phyloP scores from a whole-genome alignment of 495 filamentous ascomycete species.

The Hyaloscypha hepaticicola region DNA sequence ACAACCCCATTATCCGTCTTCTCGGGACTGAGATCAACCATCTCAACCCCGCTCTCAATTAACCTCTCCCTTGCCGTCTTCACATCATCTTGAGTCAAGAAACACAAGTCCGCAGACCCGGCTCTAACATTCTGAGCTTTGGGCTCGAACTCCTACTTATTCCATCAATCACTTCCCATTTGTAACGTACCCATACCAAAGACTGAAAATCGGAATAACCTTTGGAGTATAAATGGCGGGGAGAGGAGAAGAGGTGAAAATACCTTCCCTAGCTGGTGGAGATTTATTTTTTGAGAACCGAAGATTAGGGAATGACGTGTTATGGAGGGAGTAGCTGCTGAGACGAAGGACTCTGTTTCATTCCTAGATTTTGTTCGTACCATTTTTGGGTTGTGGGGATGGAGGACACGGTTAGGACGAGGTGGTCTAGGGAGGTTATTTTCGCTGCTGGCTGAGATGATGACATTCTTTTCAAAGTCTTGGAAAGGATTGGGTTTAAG shows the following conservation, averaged over 20 bases:
- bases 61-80: constrained; percentile 14
- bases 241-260: no score
- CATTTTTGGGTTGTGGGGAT: constrained; percentile 46
- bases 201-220: background rate
- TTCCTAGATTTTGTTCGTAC: constrained; percentile 48
- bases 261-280: constrained; percentile 46
- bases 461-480: constrained; percentile 14
- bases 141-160: constrained; percentile 49
- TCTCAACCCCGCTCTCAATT: constrained; percentile 19
- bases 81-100: constrained; percentile 47
- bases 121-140: constrained; percentile 48
- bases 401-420: constrained; percentile 51
- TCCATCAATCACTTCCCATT: no score
- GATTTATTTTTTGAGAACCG: constrained; percentile 55
- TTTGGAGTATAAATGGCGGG: no score
- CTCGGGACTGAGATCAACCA: constrained; percentile 24
- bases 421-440: constrained; percentile 46
- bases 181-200: background rate
- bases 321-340: constrained; percentile 34
- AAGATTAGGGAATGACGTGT: constrained; percentile 50
- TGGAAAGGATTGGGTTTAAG: no score
- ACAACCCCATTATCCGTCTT: constrained; percentile 41
- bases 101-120: constrained; percentile 55
- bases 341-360: constrained; percentile 47
- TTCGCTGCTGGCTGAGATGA: constrained; percentile 16